These are phyloP conservation scores for Rhizophora mangle DNA, from an alignment of 345 rosid species.

Conservation along the genomic window DNA sequence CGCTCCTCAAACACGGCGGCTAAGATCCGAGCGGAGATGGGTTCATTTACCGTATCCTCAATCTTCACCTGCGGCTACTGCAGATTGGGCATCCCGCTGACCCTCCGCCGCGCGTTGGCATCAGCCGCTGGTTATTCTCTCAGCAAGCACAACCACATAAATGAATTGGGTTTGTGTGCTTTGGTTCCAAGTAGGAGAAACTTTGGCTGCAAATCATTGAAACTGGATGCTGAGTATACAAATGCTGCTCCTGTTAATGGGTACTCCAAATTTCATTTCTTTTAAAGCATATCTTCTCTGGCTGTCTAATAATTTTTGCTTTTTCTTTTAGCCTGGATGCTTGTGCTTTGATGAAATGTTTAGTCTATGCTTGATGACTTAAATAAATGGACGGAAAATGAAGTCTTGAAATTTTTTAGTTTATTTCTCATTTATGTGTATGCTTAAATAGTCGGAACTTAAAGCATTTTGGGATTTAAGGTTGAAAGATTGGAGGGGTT, in stretches of 20 bases:
- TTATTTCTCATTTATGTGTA: not conserved
- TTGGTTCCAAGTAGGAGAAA: constrained; percentile 14
- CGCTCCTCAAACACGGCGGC: not conserved
- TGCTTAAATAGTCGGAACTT: not conserved
- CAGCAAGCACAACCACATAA: too few relatives aligned
- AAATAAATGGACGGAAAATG: not conserved
- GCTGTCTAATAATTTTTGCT: not conserved
- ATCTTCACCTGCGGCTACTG: constrained; percentile 41
- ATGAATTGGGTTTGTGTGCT: too few relatives aligned
- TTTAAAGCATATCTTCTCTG: not conserved
- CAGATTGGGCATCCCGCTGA: constrained; percentile 33
- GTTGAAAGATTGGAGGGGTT: not conserved
- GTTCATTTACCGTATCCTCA: constrained; percentile 40
- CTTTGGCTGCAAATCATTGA: constrained; percentile 37
- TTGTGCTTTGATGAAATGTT: not conserved
- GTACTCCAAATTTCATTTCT: constrained; percentile 32
- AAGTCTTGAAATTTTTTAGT: constrained; percentile 3
- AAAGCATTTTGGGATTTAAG: too few relatives aligned
- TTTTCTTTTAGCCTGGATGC: not conserved
- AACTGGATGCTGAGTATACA: constrained; percentile 23
- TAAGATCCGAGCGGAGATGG: constrained; percentile 13
- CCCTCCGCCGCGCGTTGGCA: too few relatives aligned
- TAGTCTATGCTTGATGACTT: not conserved
- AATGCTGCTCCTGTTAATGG: constrained; percentile 36
- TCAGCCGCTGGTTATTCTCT: too few relatives aligned